Base-by-base conservation (phyloP, 108 stramenopile genomes). In the Bacterosira constricta region DNA sequence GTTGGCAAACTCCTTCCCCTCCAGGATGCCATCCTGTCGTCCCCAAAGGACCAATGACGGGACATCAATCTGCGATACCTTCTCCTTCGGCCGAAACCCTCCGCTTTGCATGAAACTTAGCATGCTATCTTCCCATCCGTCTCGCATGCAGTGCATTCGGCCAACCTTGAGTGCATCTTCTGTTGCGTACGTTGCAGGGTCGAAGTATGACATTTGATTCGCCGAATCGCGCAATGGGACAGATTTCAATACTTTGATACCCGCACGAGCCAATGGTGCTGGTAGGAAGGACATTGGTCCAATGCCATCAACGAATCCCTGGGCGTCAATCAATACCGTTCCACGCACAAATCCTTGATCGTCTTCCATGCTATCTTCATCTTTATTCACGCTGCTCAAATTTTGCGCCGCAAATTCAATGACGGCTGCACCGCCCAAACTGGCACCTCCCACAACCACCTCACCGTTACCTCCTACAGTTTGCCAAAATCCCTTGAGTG, bases 11-110 rank as follows among this genome's bases (percentile, higher is more conserved):
- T 90, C 84, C 11, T 78, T 51, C 6, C 89, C 90, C 20, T 93
- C 91, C 63, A 96, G 66, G 70, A 96, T 96, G n/a, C 86, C 90
- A 84, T 96, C 97, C 31, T 96, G 83, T 23, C 90, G 77, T 8
- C 97, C 97, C 97, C 97, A 97, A n/a, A 97, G 58, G 1, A 97
- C 86, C 18, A 96, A 71, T 3, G 89, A 62, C 9, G 89, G 88
- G 1, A 79, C 80, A 27, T 75, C 66, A 54, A 94, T 87, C 23
- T 44, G 56, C 1, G 86, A 36, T 23, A 97, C 88, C 66, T 93
- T 91, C 1, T 59, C 27, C 17, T 88, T 88, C n/a, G 92, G 91
- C 0, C 85, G 66, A 77, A 95, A 97, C 11, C 96, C 96, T 7
- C 96, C 94, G 44, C 79, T 80, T 47, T 79, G 67, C 92, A 97